These are phyloP conservation scores for Dendrobium catenatum DNA, from an alignment of 106 monocot species.

Conservation along the genomic window DNA sequence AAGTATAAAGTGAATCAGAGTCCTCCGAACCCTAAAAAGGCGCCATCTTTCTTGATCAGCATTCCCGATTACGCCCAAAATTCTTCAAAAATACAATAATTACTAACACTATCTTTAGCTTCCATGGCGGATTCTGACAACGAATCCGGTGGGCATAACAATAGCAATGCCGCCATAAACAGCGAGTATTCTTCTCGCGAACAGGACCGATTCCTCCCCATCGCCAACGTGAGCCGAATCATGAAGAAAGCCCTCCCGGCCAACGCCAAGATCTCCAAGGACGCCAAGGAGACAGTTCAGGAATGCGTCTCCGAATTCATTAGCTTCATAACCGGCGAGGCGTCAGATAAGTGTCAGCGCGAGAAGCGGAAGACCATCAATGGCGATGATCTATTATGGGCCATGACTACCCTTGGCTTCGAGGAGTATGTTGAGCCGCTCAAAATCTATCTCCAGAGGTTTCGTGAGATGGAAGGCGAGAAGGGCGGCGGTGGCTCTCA, in stretches of 20 bases:
- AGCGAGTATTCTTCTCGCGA: constrained; percentile 23
- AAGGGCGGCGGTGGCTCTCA: constrained; percentile 13
- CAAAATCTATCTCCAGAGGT: constrained; percentile 58
- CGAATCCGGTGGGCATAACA: constrained; percentile 17
- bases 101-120: background rate
- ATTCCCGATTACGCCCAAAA: no score
- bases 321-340: constrained; percentile 50
- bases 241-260: constrained; percentile 52
- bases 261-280: constrained; percentile 52
- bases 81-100: no score
- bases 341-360: constrained; percentile 52
- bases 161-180: constrained; percentile 11
- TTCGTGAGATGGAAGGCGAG: constrained; percentile 61
- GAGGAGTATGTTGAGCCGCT: constrained; percentile 68
- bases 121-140: constrained; percentile 22
- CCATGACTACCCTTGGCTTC: constrained; percentile 76
- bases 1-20: background rate
- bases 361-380: constrained; percentile 62
- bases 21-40: background rate
- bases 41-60: background rate
- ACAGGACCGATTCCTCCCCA: constrained; percentile 46
- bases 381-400: constrained; percentile 75
- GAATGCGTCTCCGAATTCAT: constrained; percentile 56
- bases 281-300: constrained; percentile 49
- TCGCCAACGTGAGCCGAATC: constrained; percentile 53